Conservation (phyloP, 192 early-diverging fungal genomes). For the Phycomyces blakesleeanus region DNA sequence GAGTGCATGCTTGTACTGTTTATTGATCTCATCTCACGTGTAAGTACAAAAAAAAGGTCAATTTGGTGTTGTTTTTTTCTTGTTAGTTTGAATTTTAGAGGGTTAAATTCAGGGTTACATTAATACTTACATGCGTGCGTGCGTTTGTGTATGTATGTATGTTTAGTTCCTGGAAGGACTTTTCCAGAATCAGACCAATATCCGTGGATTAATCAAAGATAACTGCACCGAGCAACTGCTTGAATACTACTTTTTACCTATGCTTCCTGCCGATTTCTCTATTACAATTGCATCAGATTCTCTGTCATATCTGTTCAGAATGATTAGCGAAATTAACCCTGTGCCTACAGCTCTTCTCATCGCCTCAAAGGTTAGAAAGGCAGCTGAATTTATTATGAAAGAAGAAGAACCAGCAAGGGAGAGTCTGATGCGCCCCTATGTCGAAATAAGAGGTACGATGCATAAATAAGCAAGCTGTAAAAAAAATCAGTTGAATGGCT, state of each 20-base stretch:
- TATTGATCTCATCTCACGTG: slow-evolving; percentile 64
- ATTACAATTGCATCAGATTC: slow-evolving; percentile 60
- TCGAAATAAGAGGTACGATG: background rate
- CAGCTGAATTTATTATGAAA: slow-evolving; percentile 38
- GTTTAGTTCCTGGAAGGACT: slow-evolving; percentile 77
- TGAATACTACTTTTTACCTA: slow-evolving; percentile 59
- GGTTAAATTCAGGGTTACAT: no score
- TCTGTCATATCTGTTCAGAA: slow-evolving; percentile 64
- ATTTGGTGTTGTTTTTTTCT: background rate
- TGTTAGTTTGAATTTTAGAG: no score
- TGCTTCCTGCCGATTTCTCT: slow-evolving; percentile 72
- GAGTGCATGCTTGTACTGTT: slow-evolving; percentile 52
- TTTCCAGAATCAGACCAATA: slow-evolving; percentile 74
- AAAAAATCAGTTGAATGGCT: background rate
- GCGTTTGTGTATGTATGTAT: no score
- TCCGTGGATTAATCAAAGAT: slow-evolving; percentile 66
- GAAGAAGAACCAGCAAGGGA: background rate
- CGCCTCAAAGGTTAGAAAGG: slow-evolving; percentile 53
- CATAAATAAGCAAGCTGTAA: no score
- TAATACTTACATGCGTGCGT: no score
- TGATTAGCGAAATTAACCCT: slow-evolving; percentile 65
- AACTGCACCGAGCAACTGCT: slow-evolving; percentile 64
- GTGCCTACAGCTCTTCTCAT: slow-evolving; percentile 51
- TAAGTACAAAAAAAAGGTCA: slow-evolving; percentile 26
- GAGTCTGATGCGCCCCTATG: background rate